Conservation (phyloP, 208 protist species). For the Porcisia deanei region DNA sequence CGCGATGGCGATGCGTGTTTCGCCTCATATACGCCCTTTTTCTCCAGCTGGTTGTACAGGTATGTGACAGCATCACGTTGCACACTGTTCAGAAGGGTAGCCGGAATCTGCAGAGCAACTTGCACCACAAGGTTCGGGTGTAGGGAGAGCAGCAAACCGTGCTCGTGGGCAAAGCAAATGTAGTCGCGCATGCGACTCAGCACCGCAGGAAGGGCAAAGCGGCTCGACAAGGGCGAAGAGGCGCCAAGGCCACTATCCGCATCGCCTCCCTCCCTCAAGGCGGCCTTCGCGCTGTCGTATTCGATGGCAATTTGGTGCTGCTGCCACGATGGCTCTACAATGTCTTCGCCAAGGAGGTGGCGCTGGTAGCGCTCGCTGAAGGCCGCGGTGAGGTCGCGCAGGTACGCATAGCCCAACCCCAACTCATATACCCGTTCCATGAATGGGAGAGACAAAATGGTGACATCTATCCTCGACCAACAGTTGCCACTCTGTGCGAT, state of each 20-base stretch:
- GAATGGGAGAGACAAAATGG: constrained; percentile 65
- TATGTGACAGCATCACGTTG: constrained; percentile 36
- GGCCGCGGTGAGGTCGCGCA: constrained; percentile 67
- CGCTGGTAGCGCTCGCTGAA: constrained; percentile 71
- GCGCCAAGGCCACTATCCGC: too few relatives aligned
- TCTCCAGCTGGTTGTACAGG: constrained; percentile 21
- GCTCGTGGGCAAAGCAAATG: constrained; percentile 72
- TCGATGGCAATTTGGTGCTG: neutral
- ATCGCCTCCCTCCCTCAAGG: neutral
- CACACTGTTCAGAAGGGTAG: constrained; percentile 18
- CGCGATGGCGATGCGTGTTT: neutral
- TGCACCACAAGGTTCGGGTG: constrained; percentile 59
- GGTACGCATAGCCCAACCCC: constrained; percentile 55
- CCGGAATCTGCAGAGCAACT: constrained; percentile 48
- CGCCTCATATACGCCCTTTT: neutral
- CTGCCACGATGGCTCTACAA: constrained; percentile 20
- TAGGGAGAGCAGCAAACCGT: constrained; percentile 52
- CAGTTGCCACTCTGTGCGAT: constrained; percentile 25
- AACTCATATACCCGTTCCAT: constrained; percentile 62
- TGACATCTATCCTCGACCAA: constrained; percentile 54
- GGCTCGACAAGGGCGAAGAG: neutral
- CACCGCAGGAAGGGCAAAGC: constrained; percentile 26
- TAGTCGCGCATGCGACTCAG: constrained; percentile 61
- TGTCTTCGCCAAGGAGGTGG: constrained; percentile 50
- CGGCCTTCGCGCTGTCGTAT: neutral